Evolutionary conservation across 345 rosid genomes (phyloP), one percentile per base, ranked within the genome.

Genomic region (Citrus inodora): DNA sequence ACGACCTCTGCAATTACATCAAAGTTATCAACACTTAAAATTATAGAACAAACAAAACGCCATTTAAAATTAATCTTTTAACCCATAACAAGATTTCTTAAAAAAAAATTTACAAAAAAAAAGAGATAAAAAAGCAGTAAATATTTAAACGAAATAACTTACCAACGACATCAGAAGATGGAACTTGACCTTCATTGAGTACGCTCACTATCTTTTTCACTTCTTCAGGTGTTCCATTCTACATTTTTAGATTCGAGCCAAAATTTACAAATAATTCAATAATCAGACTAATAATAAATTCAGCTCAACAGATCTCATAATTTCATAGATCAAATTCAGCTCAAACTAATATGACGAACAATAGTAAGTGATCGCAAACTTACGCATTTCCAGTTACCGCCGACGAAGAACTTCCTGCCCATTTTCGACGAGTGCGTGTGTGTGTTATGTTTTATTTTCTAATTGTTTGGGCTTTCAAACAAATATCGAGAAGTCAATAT

Each of bases 351-450:
- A n/a, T 19, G 53, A 30, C 17, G 16, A 24, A 14, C 6, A 56
- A 19, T 32, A 32, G 68, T 0, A 64, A 25, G 25, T 22, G 40
- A 48, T 70, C 55, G 25, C 40, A 56, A 74, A 81, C 98, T 81
- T 78, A 95, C 98, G 86, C 98, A 95, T 91, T 95, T 95, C 97
- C 98, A 95, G 93, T 95, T 95, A 17, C 98, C 98, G 80, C 98
- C 98, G 42, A 95, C 94, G 78, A 92, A 93, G 88, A 95, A 95
- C 81, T 80, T 92, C 78, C 98, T 87, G 24, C 81, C 97, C 98
- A 93, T 95, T 8, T 64, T 55, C 30, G 30, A n/a, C 77, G 40
- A 37, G 85, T 76, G 14, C 37, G 7, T 10, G 14, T 10, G 13
- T 9, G 48, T 42, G 48, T 10, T 10, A 10, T 42, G 48, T 42